phyloP scores from a whole-genome alignment of 2,329 filamentous ascomycete genomes.

The Neonectria sp. region DNA sequence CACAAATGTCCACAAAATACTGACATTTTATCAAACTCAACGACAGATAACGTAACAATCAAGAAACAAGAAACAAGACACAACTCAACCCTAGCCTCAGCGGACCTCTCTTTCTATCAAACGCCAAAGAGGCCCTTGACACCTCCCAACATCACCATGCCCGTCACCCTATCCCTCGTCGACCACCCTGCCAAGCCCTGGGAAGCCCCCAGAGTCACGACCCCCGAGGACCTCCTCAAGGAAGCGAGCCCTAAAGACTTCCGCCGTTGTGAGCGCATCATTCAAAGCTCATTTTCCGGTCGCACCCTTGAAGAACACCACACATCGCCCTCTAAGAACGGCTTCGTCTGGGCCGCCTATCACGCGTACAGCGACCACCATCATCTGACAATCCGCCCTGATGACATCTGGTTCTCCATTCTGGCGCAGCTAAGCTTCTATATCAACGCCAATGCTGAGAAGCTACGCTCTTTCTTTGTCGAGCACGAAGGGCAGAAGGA shows the following conservation, averaged over 20 bases:
- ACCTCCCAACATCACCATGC: slow-evolving; percentile 4
- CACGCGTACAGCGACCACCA: slow-evolving; percentile 61
- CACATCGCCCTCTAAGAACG: slow-evolving; percentile 47
- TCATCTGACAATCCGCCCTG: slow-evolving; percentile 63
- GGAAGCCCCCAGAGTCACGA: background rate
- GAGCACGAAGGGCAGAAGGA: slow-evolving; percentile 53
- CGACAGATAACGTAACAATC: no score
- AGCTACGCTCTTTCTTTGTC: slow-evolving; percentile 60
- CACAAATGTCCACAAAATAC: no score
- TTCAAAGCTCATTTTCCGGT: slow-evolving; percentile 10
- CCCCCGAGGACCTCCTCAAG: slow-evolving; percentile 1
- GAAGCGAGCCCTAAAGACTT: background rate
- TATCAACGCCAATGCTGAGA: slow-evolving; percentile 62
- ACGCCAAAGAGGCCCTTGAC: no score
- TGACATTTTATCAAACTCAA: no score
- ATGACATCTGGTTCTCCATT: slow-evolving; percentile 69
- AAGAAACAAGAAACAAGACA: no score
- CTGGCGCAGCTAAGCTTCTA: slow-evolving; percentile 63
- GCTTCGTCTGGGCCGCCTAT: slow-evolving; percentile 56
- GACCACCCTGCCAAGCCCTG: slow-evolving; percentile 6
- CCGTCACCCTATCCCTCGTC: slow-evolving; percentile 5
- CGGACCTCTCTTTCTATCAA: no score
- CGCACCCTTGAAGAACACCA: background rate
- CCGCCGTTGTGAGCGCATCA: background rate
- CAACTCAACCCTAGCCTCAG: no score